Percentiles rank a stretch among this genome's conserved stretches.
Conservation (phyloP, 305 asterid genomes). For the Solanum chacoense region DNA sequence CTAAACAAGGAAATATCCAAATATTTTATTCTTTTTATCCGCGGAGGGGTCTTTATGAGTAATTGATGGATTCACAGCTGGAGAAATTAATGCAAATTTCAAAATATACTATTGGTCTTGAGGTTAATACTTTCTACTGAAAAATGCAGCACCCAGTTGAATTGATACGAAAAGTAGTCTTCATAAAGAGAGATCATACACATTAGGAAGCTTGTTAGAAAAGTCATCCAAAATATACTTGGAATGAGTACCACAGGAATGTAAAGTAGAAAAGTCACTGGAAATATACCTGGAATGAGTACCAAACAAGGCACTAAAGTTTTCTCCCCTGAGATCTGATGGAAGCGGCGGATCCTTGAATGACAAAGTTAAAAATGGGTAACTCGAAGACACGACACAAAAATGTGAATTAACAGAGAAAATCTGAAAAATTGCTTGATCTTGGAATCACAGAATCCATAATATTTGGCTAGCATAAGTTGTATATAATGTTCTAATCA, state of each 20-base stretch:
- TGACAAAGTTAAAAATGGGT: slow-evolving; percentile 16
- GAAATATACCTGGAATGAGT: slow-evolving; percentile 73
- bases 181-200: not conserved
- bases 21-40: not conserved
- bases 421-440: not conserved
- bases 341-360: slow-evolving; percentile 85
- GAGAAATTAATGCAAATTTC: not conserved
- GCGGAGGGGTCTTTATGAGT: not conserved
- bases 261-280: not conserved
- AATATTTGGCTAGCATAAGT: not conserved
- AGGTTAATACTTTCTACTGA: not conserved
- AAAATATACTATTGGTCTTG: not conserved
- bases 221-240: slow-evolving; percentile 32
- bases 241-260: slow-evolving; percentile 54
- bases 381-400: not conserved
- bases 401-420: not conserved
- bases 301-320: slow-evolving; percentile 79
- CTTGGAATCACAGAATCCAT: not conserved
- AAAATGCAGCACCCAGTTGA: not conserved
- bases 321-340: slow-evolving; percentile 73
- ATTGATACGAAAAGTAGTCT: not conserved
- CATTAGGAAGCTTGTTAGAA: not conserved
- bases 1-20: not conserved
- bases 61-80: not conserved
- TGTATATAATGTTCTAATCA: not conserved